Evolutionary conservation across 306 rosid species (phyloP).

Genomic region (Casuarina equisetifolia): DNA sequence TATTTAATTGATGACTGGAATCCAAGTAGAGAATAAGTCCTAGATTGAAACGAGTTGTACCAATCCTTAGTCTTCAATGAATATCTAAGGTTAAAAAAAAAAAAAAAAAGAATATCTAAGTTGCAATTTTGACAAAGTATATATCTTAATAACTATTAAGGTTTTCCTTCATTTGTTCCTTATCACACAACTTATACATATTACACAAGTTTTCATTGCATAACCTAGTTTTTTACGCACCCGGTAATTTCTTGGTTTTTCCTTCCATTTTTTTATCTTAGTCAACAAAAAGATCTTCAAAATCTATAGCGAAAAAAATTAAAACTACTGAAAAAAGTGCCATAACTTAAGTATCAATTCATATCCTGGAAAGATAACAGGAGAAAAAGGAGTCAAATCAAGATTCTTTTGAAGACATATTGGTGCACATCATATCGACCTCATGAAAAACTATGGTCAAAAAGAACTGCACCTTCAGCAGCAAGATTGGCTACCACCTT

Average conservation of each 20-base stretch:
- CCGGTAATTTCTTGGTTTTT: neutral
- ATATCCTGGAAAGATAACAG: neutral
- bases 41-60: neutral
- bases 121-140: neutral
- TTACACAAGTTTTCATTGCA: neutral
- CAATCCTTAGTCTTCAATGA: neutral
- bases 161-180: neutral
- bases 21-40: neutral
- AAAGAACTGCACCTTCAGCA: constrained; percentile 57
- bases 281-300: neutral
- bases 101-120: neutral
- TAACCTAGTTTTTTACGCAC: neutral
- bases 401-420: constrained; percentile 2
- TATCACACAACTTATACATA: neutral
- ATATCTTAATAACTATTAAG: neutral
- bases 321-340: neutral
- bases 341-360: neutral
- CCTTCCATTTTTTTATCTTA: neutral
- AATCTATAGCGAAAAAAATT: neutral
- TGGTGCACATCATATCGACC: neutral
- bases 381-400: neutral
- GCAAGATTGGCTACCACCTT: constrained; percentile 83
- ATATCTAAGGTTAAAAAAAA: too few relatives aligned
- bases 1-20: neutral
- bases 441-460: constrained; percentile 9